Evolutionary conservation across 2,329 filamentous ascomycete genomes (phyloP).

Genomic region (Alternaria consortialis): DNA sequence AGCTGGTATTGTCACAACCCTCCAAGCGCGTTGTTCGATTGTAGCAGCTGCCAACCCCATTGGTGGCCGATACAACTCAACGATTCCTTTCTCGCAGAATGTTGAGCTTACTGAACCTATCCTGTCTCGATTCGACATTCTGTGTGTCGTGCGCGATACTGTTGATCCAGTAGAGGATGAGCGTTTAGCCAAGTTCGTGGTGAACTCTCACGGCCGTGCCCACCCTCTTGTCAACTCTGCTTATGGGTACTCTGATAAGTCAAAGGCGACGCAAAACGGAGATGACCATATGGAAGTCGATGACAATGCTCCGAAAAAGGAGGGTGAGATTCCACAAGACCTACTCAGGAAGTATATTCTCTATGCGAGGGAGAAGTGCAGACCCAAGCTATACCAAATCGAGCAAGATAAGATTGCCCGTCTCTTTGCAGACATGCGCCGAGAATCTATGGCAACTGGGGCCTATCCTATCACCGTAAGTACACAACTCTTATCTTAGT

Average conservation of each 20-base stretch:
- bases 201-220: constrained; percentile 90
- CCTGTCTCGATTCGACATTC: constrained; percentile 95
- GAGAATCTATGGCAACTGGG: constrained; percentile 90
- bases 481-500: constrained; percentile 1
- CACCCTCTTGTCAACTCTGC: constrained; percentile 68
- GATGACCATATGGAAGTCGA: constrained; percentile 62
- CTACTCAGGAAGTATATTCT: constrained; percentile 95
- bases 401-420: constrained; percentile 96
- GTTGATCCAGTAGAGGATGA: constrained; percentile 94
- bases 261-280: constrained; percentile 32
- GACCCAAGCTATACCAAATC: constrained; percentile 94
- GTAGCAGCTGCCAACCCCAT: constrained; percentile 97
- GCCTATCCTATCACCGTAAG: constrained; percentile 97
- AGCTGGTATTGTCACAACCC: constrained; percentile 95
- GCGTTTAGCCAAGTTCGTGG: constrained; percentile 90
- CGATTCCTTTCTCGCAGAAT: constrained; percentile 93
- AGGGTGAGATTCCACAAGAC: constrained; percentile 86
- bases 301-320: constrained; percentile 60
- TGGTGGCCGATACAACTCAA: constrained; percentile 95
- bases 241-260: constrained; percentile 39
- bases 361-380: constrained; percentile 88
- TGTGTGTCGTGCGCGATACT: constrained; percentile 94
- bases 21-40: constrained; percentile 95
- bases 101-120: constrained; percentile 98
- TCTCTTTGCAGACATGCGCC: constrained; percentile 94